Evolutionary conservation across 768 basidiomycete species (phyloP), one percentile per base, ranked within the genome.

Genomic region (Asterophora lycoperdoides): DNA sequence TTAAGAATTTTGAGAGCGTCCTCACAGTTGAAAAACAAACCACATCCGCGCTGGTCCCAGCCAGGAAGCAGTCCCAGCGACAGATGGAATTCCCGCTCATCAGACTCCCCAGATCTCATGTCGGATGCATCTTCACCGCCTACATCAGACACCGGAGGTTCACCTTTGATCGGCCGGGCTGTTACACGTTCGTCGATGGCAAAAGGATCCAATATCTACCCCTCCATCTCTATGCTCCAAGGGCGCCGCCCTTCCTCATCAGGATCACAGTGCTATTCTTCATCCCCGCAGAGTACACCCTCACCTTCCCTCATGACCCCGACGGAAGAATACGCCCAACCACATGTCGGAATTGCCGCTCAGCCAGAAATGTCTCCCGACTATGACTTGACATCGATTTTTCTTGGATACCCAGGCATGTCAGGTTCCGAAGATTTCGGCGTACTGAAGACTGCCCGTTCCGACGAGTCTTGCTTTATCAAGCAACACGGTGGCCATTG

Each of bases 11-110:
- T 42, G 19, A 51, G 10, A 11, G 23, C 14, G 8, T 34, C 34
- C 44, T 51, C 23, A 43, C 39, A 90, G 80, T 62, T 90, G 48
- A 86, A 85, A 63, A 83, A 85, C 53, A 85, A 84, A 56, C 83
- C 84, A 8, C 80, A 84, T 59, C 83, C 83, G 15, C 77, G 81
- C 26, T 85, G 82, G 83, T 72, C 54, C 58, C 81, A 61, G 68
- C 68, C 66, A 64, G 67, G 44, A 63, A 75, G 67, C 28, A 32
- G 42, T 28, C 55, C 76, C 45, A 70, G 69, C 46, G 54, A 62
- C 44, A 63, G 59, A 55, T 60, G 65, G 64, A 46, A 57, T 41
- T 30, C 63, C 19, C 57, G 56, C 30, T 46, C 58, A 39, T 41
- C 55, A 36, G 68, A 62, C 14, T 44, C 34, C 19, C 51, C 47